Base-by-base conservation (phyloP, 1,139 yeast genomes). In the Casaregolazyma lundiana region DNA sequence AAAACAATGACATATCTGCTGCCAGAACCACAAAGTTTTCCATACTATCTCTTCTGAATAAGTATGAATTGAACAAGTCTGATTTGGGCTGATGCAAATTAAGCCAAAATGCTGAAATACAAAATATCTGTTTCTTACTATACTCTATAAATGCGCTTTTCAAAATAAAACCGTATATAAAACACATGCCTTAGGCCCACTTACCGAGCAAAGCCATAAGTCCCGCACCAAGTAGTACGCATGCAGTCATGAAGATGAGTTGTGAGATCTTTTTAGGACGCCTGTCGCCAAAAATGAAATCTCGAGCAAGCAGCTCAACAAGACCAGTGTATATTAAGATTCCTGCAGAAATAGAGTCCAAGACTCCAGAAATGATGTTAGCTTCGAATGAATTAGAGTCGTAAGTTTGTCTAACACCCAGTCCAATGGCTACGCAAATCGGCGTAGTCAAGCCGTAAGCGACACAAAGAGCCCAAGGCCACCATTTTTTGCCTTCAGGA, bases 151-250 rank as follows among this genome's bases (percentile, higher is more conserved):
- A n/a, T n/a, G n/a, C n/a, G n/a, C n/a, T n/a, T n/a, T n/a, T n/a
- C n/a, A n/a, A n/a, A n/a, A n/a, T n/a, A n/a, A n/a, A n/a, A n/a
- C n/a, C n/a, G n/a, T n/a, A n/a, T n/a, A n/a, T n/a, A n/a, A n/a
- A n/a, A n/a, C n/a, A n/a, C n/a, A n/a, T n/a, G n/a, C n/a, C n/a
- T 68, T 64, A 86, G 13, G 95, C 95, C 95, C 95, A 86, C 64
- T 77, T 83, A 52, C 95, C 96, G 50, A 87, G 69, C 46, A 87
- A 70, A 2, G 95, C 90, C 95, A 87, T 87, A 45, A 84, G 62
- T 47, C 85, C 94, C 19, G 88, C 81, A 52, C 95, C 95, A 52
- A 73, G 63, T 59, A 82, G 72, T 76, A 79, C 55, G 48, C 61
- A 55, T 49, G 58, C 45, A 49, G 60, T 59, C 43, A 73, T 55